Evolutionary conservation across 176 grass and related monocot genomes (phyloP).

Genomic region (Panicum miliaceum): DNA sequence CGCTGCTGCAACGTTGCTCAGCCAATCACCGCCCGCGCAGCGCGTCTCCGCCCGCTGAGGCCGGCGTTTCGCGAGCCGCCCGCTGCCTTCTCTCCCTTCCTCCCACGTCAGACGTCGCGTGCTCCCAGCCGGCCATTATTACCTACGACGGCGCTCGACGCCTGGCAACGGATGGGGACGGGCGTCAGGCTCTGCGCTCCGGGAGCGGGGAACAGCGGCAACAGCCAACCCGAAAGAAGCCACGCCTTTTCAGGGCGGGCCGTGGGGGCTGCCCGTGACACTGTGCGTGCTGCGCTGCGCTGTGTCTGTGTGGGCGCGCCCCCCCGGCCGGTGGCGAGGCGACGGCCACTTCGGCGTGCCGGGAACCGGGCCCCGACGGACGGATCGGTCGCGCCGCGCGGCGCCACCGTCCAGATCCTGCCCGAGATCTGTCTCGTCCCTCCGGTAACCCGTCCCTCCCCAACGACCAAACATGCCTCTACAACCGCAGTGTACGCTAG

Average conservation of each 20-base stretch:
- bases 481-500: no score
- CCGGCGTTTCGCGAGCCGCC: no score
- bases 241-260: not conserved
- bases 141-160: not conserved
- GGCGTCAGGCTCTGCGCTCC: not conserved
- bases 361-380: not conserved
- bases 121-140: no score
- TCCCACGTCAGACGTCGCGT: no score
- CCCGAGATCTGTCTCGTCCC: not conserved
- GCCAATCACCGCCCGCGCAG: no score
- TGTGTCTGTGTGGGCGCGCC: not conserved
- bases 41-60: no score
- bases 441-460: not conserved
- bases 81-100: no score
- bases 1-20: no score
- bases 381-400: not conserved
- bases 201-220: not conserved
- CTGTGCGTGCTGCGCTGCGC: not conserved
- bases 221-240: not conserved
- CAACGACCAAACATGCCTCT: conserved; percentile 38
- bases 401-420: conserved; percentile 33
- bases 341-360: conserved; percentile 2
- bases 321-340: not conserved
- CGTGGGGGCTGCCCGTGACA: not conserved
- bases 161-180: no score